Conservation (phyloP, 1,284 basidiomycete genomes). For the Prillingera fragicola region DNA sequence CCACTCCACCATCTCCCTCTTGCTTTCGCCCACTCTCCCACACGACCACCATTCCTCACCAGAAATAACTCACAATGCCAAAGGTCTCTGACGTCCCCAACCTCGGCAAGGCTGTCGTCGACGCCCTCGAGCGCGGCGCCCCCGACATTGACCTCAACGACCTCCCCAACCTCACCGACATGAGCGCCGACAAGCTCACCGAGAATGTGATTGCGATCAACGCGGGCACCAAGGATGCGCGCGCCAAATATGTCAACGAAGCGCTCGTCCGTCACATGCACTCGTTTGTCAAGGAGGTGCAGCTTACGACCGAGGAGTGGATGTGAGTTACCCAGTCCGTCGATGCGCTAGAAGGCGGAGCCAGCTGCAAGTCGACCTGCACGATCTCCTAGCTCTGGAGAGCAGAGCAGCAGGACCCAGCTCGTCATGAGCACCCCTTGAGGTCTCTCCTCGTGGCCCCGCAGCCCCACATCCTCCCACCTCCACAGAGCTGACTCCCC, state of each 20-base stretch:
- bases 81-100: constrained; percentile 17
- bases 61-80: constrained; percentile 15
- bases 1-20: no score
- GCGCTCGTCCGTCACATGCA: constrained; percentile 61
- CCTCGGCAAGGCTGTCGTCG: constrained; percentile 20
- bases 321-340: no score
- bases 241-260: constrained; percentile 53
- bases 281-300: constrained; percentile 64
- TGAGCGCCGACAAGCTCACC: constrained; percentile 55
- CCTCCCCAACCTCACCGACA: constrained; percentile 50
- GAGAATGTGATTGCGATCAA: constrained; percentile 55
- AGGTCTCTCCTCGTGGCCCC: no score
- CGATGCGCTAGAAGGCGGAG: no score
- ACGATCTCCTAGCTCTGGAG: no score
- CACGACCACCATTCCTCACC: no score
- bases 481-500: constrained; percentile 1
- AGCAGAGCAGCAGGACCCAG: no score
- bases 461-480: no score
- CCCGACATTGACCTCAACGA: constrained; percentile 31
- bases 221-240: constrained; percentile 51
- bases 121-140: constrained; percentile 19
- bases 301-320: constrained; percentile 78
- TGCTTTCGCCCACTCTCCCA: no score
- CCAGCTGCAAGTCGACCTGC: no score
- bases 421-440: no score